These are phyloP conservation scores for Betula pendula DNA, from an alignment of 306 rosid genomes.

Conservation along the genomic window DNA sequence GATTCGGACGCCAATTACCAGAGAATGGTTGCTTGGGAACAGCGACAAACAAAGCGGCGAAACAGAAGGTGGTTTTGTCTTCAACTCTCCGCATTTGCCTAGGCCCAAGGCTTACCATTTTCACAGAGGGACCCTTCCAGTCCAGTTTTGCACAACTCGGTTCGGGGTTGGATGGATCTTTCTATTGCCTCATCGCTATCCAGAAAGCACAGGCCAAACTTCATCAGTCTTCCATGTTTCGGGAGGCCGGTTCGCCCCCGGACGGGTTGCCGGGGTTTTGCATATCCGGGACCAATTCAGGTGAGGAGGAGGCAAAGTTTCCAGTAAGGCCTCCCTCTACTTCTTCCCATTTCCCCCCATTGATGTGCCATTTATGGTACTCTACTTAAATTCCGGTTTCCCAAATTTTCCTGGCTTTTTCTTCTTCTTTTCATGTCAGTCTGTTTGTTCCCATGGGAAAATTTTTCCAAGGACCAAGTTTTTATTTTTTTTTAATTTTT, in stretches of 20 bases:
- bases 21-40: constrained; percentile 57
- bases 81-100: constrained; percentile 45
- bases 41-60: constrained; percentile 30
- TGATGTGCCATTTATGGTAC: constrained; percentile 48
- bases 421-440: background rate
- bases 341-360: constrained; percentile 64
- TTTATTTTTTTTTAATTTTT: no score
- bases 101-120: constrained; percentile 45
- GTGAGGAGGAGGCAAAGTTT: constrained; percentile 48
- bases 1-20: constrained; percentile 49
- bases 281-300: constrained; percentile 58
- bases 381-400: background rate
- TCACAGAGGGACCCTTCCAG: constrained; percentile 65
- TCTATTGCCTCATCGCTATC: constrained; percentile 37
- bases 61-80: constrained; percentile 39
- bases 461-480: background rate
- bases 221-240: constrained; percentile 48
- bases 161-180: constrained; percentile 57
- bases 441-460: constrained; percentile 2
- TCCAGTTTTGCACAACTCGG: constrained; percentile 53
- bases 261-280: constrained; percentile 48
- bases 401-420: background rate
- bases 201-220: constrained; percentile 43
- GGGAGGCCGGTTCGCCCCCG: constrained; percentile 50
- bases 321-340: constrained; percentile 52